A percentile compares a stretch with the other conserved stretches of the same genome.
Evolutionary conservation across 768 basidiomycete genomes (phyloP).

Genomic region (Dentipellis sp.): DNA sequence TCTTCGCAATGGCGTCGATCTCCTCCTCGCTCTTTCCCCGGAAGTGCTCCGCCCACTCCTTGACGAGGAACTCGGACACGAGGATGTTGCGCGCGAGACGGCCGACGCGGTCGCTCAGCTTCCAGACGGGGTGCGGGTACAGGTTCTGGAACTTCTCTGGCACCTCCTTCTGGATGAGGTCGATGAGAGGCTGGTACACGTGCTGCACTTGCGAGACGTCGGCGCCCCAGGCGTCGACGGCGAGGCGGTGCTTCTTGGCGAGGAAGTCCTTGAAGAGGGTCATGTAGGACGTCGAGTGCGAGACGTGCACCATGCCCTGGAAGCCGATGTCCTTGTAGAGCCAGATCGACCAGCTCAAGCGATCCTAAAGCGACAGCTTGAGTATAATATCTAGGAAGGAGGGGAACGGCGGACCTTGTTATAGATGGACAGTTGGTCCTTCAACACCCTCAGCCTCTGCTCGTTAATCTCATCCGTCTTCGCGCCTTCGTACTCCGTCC

Average conservation of each 20-base stretch:
- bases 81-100: conserved; percentile 60
- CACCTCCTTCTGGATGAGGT: conserved; percentile 52
- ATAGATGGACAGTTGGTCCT: conserved; percentile 70
- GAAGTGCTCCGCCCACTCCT: conserved; percentile 69
- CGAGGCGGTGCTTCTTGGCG: conserved; percentile 69
- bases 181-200: conserved; percentile 56
- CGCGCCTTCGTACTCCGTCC: conserved; percentile 40
- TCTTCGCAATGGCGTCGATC: conserved; percentile 65
- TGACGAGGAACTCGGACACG: conserved; percentile 59
- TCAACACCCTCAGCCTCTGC: conserved; percentile 51
- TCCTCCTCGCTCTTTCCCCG: conserved; percentile 46
- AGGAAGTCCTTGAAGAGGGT: conserved; percentile 59
- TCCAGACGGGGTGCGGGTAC: conserved; percentile 62
- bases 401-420: conserved; percentile 32
- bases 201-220: conserved; percentile 46
- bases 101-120: conserved; percentile 40
- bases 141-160: conserved; percentile 40
- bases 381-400: background rate
- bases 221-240: conserved; percentile 72
- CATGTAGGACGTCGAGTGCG: conserved; percentile 64
- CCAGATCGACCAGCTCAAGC: conserved; percentile 79
- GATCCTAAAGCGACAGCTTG: conserved; percentile 31
- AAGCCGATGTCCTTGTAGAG: conserved; percentile 82
- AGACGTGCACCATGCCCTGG: conserved; percentile 76
- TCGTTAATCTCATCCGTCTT: conserved; percentile 60